phyloP scores from a whole-genome alignment of 169 alveolate species.

The Plasmodium inui region DNA sequence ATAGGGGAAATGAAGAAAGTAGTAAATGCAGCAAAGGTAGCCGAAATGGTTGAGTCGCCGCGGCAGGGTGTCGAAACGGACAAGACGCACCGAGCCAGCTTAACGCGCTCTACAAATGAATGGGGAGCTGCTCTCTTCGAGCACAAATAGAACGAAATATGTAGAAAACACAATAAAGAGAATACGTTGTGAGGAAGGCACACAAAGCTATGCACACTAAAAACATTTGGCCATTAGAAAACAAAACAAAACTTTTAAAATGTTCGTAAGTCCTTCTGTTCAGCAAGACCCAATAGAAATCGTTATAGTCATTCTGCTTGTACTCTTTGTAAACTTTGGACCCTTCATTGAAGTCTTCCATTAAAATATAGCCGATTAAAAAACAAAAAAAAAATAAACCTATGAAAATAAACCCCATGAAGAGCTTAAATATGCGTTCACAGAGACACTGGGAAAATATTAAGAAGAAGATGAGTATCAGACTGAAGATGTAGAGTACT shows the following conservation, averaged over 20 bases:
- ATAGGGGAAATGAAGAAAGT: neutral
- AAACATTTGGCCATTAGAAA: constrained; percentile 74
- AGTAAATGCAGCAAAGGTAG: neutral
- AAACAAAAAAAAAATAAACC: constrained; percentile 64
- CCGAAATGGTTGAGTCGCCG: neutral
- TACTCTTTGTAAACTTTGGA: constrained; percentile 52
- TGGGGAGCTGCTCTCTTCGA: constrained; percentile 22
- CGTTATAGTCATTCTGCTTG: constrained; percentile 58
- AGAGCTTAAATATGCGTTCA: constrained; percentile 62
- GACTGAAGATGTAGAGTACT: constrained; percentile 38
- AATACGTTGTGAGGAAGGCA: constrained; percentile 43
- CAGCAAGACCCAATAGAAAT: constrained; percentile 70
- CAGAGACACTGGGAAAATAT: constrained; percentile 74
- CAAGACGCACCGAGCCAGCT: neutral
- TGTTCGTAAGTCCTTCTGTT: constrained; percentile 45
- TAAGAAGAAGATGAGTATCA: constrained; percentile 52
- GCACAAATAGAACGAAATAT: constrained; percentile 69
- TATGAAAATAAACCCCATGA: constrained; percentile 69
- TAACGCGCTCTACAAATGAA: neutral
- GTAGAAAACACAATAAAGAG: constrained; percentile 64
- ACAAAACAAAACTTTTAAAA: constrained; percentile 68
- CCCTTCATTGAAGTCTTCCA: constrained; percentile 76
- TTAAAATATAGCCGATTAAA: constrained; percentile 65
- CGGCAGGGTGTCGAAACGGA: neutral
- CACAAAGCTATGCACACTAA: constrained; percentile 71